Base-by-base conservation (phyloP, 73 alveolate species). In the Uronychia setigera region DNA sequence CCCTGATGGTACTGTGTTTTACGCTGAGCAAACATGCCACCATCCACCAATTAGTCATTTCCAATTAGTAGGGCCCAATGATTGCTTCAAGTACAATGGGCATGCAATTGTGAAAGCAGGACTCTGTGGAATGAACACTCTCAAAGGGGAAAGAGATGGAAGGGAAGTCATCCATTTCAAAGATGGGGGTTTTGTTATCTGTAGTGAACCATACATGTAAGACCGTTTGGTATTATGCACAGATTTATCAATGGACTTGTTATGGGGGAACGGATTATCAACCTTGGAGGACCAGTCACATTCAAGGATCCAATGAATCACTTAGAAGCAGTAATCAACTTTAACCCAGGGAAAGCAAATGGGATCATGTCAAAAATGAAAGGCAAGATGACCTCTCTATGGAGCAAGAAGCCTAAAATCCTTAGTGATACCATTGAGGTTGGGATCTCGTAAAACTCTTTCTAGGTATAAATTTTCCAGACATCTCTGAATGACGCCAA, bases 11-110 rank as follows among this genome's bases (percentile, higher is more conserved):
- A 85, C 93, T 1, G 32, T 28, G 59, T 60, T 88, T 79, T 89
- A 78, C 76, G 82, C 94, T 1, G 97, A 92, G 79, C 92, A 92
- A 58, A 89, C 90, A 29, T 59, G 87, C 31, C 97, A 92, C 86
- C 93, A 85, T 32, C 97, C 97, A 5, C 95, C 93, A 33, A 82
- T 85, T 46, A n/a, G n/a, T n/a, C n/a, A n/a, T n/a, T n/a, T n/a
- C n/a, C 31, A 31, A 77, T 31, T 82, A 1, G 89, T 60, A 82
- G 89, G 76, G 26, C 89, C 89, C 25, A 29, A 59, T 32, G 59
- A 33, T 32, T n/a, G n/a, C n/a, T n/a, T n/a, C n/a, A n/a, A n/a
- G n/a, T n/a, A n/a, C n/a, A n/a, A n/a, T n/a, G n/a, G n/a, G n/a
- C n/a, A n/a, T n/a, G n/a, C n/a, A n/a, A n/a, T n/a, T n/a, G n/a